Conservation (phyloP, 2,329 filamentous ascomycete species). For the Fusarium nurragi region DNA sequence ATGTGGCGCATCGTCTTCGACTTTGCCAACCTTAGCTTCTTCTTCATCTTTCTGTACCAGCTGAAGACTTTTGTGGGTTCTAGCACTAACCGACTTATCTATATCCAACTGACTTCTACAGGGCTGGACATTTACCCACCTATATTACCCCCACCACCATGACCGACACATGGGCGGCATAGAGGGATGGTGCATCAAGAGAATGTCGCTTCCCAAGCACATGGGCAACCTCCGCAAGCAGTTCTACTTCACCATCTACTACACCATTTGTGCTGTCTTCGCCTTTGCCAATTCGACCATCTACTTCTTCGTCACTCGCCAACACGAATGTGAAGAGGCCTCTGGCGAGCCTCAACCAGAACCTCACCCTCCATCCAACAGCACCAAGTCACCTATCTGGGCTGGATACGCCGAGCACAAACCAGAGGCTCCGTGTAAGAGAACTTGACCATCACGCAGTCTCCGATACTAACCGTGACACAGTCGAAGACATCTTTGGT, state of each 20-base stretch:
- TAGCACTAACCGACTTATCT: neutral
- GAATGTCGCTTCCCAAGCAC: conserved; percentile 58
- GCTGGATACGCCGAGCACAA: neutral
- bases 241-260: conserved; percentile 62
- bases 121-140: conserved; percentile 63
- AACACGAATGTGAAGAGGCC: conserved; percentile 38
- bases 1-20: conserved; percentile 58
- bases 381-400: conserved; percentile 15
- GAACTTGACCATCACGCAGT: conserved; percentile 20
- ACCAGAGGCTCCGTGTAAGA: conserved; percentile 42
- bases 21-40: conserved; percentile 58
- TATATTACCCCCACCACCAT: conserved; percentile 57
- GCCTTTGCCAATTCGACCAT: conserved; percentile 60
- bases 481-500: conserved; percentile 60
- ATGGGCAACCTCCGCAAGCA: conserved; percentile 54
- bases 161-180: conserved; percentile 47
- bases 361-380: conserved; percentile 6
- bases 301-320: conserved; percentile 58
- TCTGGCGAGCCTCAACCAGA: conserved; percentile 17
- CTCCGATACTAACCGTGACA: conserved; percentile 31
- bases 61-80: conserved; percentile 57
- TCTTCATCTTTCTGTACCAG: conserved; percentile 57
- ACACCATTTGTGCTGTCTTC: conserved; percentile 57
- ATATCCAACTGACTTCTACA: conserved; percentile 36
- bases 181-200: conserved; percentile 51